A percentile compares a stretch with the other conserved stretches of the same genome.
Conservation (phyloP, 2,329 filamentous ascomycete genomes). For the Akanthomyces dipterigenus region DNA sequence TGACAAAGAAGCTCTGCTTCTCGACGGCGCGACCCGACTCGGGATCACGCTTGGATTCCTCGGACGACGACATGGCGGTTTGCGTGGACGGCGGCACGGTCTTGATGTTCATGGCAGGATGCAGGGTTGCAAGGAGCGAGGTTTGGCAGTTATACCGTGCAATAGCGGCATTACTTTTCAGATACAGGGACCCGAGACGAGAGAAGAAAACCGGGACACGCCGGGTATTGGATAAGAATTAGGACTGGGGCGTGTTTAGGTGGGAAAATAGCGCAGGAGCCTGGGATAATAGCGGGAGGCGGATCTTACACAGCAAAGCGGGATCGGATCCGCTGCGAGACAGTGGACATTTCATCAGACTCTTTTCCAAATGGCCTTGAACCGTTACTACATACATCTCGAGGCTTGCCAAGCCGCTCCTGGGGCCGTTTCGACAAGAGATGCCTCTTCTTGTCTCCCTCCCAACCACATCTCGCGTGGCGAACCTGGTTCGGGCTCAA, state of each 20-base stretch:
- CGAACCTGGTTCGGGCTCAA: neutral
- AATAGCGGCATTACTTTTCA: neutral
- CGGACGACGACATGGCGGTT: constrained; percentile 9
- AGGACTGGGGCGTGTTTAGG: constrained; percentile 1
- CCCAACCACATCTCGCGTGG: neutral
- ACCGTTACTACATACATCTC: neutral
- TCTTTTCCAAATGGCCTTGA: neutral
- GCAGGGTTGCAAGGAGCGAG: neutral
- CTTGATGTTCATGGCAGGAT: neutral
- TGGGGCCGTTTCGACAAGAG: too few relatives aligned
- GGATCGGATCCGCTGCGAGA: constrained; percentile 9
- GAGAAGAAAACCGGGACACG: constrained; percentile 3
- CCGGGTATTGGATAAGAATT: constrained; percentile 9
- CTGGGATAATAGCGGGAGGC: constrained; percentile 9
- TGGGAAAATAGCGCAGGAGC: constrained; percentile 8
- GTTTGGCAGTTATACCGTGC: constrained; percentile 5
- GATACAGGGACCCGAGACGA: neutral
- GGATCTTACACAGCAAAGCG: constrained; percentile 9
- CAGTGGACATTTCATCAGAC: neutral
- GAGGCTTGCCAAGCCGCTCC: neutral
- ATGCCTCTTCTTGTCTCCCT: neutral
- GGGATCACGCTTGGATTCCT: constrained; percentile 12
- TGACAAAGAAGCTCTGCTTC: constrained; percentile 6
- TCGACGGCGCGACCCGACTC: constrained; percentile 14
- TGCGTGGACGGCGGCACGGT: neutral